phyloP scores from a whole-genome alignment of 306 rosid species.

The Cucurbita moschata region DNA sequence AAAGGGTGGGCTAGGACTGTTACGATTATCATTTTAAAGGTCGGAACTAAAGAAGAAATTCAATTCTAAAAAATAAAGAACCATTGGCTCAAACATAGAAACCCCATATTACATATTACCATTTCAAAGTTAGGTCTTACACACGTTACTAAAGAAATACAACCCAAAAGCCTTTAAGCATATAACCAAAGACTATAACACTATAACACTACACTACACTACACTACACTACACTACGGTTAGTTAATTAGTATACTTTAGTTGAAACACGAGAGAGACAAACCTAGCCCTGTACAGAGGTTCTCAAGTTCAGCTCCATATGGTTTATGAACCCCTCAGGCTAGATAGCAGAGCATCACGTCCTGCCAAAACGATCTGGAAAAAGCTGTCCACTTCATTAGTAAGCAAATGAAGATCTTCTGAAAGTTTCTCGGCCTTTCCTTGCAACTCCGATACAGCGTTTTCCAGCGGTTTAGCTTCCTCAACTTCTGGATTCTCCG shows the following conservation, averaged over 20 bases:
- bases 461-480: conserved; percentile 17
- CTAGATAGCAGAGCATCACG: conserved; percentile 52
- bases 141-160: background rate
- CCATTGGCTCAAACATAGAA: background rate
- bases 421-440: conserved; percentile 32
- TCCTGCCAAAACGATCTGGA: conserved; percentile 39
- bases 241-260: background rate
- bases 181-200: background rate
- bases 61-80: no score
- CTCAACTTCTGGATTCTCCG: conserved; percentile 16
- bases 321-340: conserved; percentile 31
- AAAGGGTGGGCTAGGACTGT: no score
- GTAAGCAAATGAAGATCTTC: conserved; percentile 57
- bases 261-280: background rate
- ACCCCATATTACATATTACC: background rate
- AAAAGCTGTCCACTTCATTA: conserved; percentile 57
- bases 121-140: background rate
- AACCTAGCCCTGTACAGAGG: background rate
- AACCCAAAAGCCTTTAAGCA: background rate
- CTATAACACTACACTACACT: background rate
- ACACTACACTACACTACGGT: background rate
- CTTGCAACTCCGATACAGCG: conserved; percentile 28
- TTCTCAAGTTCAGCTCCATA: conserved; percentile 5
- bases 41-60: no score
- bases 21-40: no score